Evolutionary conservation across 495 filamentous ascomycete genomes (phyloP).

Genomic region (Penicillium soppii): DNA sequence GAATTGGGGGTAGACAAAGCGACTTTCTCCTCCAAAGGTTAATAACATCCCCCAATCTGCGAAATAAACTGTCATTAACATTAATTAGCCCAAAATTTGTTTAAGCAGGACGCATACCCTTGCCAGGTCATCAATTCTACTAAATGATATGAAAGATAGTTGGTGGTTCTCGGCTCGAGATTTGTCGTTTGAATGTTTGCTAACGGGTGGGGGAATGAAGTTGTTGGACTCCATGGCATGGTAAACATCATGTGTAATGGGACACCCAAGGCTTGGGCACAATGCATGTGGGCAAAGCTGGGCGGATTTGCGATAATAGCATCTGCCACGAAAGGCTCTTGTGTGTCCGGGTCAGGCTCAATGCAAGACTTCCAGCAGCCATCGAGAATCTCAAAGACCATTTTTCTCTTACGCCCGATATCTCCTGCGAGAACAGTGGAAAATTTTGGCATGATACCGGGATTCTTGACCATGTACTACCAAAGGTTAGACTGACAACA

Average conservation of each 20-base stretch:
- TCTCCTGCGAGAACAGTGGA: slow-evolving; percentile 41
- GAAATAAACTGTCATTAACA: too few species aligned
- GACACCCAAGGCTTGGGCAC: slow-evolving; percentile 54
- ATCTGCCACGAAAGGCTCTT: slow-evolving; percentile 55
- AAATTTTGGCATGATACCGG: slow-evolving; percentile 43
- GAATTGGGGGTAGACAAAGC: slow-evolving; percentile 10
- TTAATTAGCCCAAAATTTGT: too few species aligned
- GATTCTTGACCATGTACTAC: slow-evolving; percentile 51
- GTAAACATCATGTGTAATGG: slow-evolving; percentile 64
- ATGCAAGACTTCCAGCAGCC: slow-evolving; percentile 47
- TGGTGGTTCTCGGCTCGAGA: slow-evolving; percentile 41
- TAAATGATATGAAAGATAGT: slow-evolving; percentile 58
- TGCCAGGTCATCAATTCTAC: slow-evolving; percentile 75
- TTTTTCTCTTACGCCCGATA: slow-evolving; percentile 37
- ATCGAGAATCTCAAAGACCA: slow-evolving; percentile 51
- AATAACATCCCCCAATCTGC: slow-evolving; percentile 12
- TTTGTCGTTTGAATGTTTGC: slow-evolving; percentile 55
- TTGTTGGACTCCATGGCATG: slow-evolving; percentile 53
- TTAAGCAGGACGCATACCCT: too few species aligned
- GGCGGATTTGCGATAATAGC: slow-evolving; percentile 64
- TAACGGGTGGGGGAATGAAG: slow-evolving; percentile 50
- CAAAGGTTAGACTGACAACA: too few species aligned
- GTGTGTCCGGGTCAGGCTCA: background rate
- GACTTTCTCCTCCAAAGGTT: slow-evolving; percentile 10
- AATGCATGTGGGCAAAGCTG: slow-evolving; percentile 60